Base-by-base conservation (phyloP, 345 rosid genomes). In the Pistacia atlantica region DNA sequence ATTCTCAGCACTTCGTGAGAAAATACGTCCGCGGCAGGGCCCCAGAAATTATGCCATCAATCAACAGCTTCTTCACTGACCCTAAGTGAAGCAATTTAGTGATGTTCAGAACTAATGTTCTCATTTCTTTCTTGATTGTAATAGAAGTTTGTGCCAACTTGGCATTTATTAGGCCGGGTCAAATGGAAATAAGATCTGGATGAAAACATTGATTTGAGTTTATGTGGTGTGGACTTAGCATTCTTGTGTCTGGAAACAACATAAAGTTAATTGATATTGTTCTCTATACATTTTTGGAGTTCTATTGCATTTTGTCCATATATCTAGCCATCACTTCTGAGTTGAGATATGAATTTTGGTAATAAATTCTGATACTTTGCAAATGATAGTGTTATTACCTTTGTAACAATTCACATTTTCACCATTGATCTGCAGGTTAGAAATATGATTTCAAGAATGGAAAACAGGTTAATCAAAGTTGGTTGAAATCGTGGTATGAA, bases 21-120 rank as follows among this genome's bases (percentile, higher is more conserved):
- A 96, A 87, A 84, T 89, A 58, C 57, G 97, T 90, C 33, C 95
- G 97, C 69, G 81, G 84, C 78, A 90, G 33, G 82, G 10, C 90
- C 18, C 97, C 97, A 0, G 97, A 96, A 72, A 96, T 96, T 83
- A 96, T 96, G 99, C 98, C 97, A 37, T 69, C 82, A 49, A 55
- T 96, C 88, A 96, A 96, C 91, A 83, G 75, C 76, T 96, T 93
- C 91, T 96, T 96, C 90, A 77, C 97, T 3, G 87, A 91, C 81
- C 95, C 98, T 1, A 88, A 87, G 62, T 88, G 83, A 86, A 75
- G 81, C 59, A 56, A 20, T 37, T 55, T 20, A 37, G 33, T 38
- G 49, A 31, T 69, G 67, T 55, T 65, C 35, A 51, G 11, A 33
- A 18, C 51, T 58, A n/a, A 58, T 60, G 57, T 46, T 35, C 7